Evolutionary conservation across 805 yeast species (phyloP).

Genomic region (Cyberlindnera meyerae): DNA sequence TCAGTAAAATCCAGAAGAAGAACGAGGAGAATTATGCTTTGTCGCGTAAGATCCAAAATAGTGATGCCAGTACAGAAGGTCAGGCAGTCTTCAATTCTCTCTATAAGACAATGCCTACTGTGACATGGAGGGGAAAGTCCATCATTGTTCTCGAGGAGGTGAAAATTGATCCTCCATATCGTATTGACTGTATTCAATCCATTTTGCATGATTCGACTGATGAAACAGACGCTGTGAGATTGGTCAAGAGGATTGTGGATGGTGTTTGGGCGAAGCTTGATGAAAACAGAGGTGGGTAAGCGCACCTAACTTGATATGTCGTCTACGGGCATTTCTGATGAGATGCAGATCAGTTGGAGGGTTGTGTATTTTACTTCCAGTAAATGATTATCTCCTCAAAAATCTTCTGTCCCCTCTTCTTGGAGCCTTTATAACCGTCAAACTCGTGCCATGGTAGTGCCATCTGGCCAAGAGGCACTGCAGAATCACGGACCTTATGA

Average conservation of each 20-base stretch:
- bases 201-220: constrained; percentile 9
- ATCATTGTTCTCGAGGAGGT: constrained; percentile 45
- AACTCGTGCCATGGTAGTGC: constrained; percentile 44
- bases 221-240: constrained; percentile 28
- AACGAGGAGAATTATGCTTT: constrained; percentile 23
- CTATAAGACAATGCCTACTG: constrained; percentile 39
- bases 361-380: no score
- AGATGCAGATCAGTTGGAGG: no score
- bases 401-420: constrained; percentile 44
- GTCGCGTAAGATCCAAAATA: constrained; percentile 27
- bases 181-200: constrained; percentile 22
- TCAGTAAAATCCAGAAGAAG: constrained; percentile 14
- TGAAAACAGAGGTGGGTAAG: constrained; percentile 49
- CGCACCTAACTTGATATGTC: no score
- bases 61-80: constrained; percentile 37
- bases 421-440: constrained; percentile 66
- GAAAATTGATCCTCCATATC: constrained; percentile 40
- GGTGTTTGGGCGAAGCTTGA: constrained; percentile 44
- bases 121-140: constrained; percentile 39
- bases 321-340: no score
- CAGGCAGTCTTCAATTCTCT: constrained; percentile 41
- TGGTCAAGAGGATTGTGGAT: constrained; percentile 45
- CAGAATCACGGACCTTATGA: no score
- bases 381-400: constrained; percentile 36
- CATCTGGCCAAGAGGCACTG: no score